Conservation (phyloP, 129 eudicot species). For the Cynara cardunculus region DNA sequence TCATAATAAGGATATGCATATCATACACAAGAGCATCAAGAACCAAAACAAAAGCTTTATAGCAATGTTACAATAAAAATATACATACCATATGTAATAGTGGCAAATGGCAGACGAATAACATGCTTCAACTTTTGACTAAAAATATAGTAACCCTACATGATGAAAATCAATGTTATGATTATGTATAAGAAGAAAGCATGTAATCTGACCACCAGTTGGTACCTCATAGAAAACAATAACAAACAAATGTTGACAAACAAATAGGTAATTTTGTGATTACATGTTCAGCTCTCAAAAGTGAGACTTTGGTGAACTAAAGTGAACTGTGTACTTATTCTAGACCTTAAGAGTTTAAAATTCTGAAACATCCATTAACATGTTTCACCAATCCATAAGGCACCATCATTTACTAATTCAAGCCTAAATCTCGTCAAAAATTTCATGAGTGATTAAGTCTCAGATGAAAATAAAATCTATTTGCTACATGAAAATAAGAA, state of each 20-base stretch:
- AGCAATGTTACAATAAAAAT: neutral
- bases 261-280: neutral
- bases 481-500: neutral
- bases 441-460: neutral
- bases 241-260: neutral
- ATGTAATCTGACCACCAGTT: neutral
- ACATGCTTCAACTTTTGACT: conserved; percentile 84
- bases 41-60: neutral
- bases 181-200: conserved; percentile 3
- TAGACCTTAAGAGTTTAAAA: neutral
- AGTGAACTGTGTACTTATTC: neutral
- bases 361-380: neutral
- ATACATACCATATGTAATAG: conserved; percentile 64
- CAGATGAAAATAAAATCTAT: neutral
- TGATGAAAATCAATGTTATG: conserved; percentile 20
- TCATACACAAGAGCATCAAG: neutral
- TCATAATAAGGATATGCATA: neutral
- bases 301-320: neutral
- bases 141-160: conserved; percentile 78
- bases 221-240: neutral
- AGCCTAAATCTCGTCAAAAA: neutral
- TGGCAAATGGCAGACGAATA: conserved; percentile 70
- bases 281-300: neutral
- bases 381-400: neutral
- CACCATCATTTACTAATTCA: neutral